Conservation (phyloP, 192 early-diverging fungal genomes). For the Coemansia sp. region DNA sequence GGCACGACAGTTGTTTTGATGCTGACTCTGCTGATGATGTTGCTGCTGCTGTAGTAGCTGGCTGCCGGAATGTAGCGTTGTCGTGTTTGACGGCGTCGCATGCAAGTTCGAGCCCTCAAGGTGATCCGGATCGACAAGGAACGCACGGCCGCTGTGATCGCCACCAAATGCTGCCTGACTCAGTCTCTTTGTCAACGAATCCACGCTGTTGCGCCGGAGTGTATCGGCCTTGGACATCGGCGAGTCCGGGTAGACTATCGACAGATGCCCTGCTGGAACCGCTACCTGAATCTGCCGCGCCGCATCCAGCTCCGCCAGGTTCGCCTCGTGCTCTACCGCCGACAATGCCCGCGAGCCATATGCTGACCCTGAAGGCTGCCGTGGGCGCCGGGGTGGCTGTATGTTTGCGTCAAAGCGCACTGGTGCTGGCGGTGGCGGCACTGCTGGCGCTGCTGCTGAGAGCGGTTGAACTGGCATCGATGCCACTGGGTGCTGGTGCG, state of each 20-base stretch:
- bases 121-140: conserved; percentile 41
- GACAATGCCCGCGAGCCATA: not conserved
- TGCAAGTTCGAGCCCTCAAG: conserved; percentile 26
- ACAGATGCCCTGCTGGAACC: conserved; percentile 43
- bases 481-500: not conserved
- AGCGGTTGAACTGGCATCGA: not conserved
- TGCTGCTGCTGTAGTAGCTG: conserved; percentile 27
- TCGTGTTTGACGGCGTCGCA: conserved; percentile 33
- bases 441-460: conserved; percentile 6
- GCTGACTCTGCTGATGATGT: conserved; percentile 1
- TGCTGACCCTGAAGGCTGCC: not conserved
- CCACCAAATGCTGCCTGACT: conserved; percentile 6
- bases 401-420: not conserved
- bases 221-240: conserved; percentile 51
- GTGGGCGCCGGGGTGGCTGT: not conserved
- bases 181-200: conserved; percentile 24
- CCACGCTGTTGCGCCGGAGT: conserved; percentile 27
- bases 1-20: not conserved
- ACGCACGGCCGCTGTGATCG: conserved; percentile 27
- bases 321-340: not conserved
- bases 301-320: not conserved
- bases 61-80: conserved; percentile 39
- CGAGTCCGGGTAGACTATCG: conserved; percentile 50
- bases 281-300: conserved; percentile 32
- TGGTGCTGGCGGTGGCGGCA: conserved; percentile 1